Base-by-base conservation (phyloP, 2,329 filamentous ascomycete genomes). In the Truncatella angustata region DNA sequence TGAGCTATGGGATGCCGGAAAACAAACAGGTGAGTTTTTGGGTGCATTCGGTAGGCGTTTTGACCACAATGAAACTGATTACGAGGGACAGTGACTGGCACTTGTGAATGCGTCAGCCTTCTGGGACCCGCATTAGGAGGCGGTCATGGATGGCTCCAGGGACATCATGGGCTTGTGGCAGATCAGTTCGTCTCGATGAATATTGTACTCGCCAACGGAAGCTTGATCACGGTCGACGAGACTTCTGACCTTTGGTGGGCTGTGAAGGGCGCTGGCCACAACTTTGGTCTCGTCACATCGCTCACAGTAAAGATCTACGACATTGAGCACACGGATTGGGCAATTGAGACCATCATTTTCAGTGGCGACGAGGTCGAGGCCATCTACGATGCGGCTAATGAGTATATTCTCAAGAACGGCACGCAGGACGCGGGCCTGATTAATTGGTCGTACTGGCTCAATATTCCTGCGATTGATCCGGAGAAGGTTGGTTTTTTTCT, bases 191-290 rank as follows among this genome's bases (percentile, higher is more conserved):
- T 70, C 28, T 70, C 68, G 0, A 61, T 72, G 62, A 67, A 71
- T 24, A 52, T 76, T 1, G 72, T 76, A 1, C 63, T 73, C 7
- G 71, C 73, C 1, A 63, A 75, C 50, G 71, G 73, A 10, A 65
- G 60, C 18, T 45, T 70, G 47, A 53, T 62, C 11, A 67, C 64
- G 11, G 43, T 55, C 21, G 62, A 72, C 50, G 61, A 66, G 36
- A 64, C 67, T 7, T 72, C 74, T 0, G 79, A 84, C 32, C 72
- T 85, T 3, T 85, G 73, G 67, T 85, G 81, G 81, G 82, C 72
- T 1, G 70, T 85, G 53, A 69, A 73, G 50, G 81, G 81, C 2
- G 81, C 79, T 1, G 39, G 39, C 7, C 39, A 42, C 39, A 42
- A 42, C 21, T 42, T 42, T 42, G 39, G 39, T 12, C 21, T 81